Evolutionary conservation across 2,329 filamentous ascomycete species (phyloP).

Genomic region (Sporothrix inflata): DNA sequence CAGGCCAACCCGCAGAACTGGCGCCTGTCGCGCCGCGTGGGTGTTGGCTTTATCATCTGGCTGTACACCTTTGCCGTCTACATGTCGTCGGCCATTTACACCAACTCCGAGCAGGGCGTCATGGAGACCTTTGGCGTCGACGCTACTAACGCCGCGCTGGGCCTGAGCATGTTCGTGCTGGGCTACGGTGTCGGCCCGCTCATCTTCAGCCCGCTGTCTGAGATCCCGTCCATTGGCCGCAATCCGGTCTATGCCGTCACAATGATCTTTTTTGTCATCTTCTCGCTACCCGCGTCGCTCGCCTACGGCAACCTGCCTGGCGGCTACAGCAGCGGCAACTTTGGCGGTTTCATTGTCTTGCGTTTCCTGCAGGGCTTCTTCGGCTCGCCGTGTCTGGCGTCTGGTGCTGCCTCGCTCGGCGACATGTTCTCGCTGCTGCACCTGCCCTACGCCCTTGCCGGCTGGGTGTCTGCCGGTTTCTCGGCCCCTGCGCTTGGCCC

Average conservation of each 20-base stretch:
- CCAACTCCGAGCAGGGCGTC: slow-evolving; percentile 45
- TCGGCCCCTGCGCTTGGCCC: slow-evolving; percentile 64
- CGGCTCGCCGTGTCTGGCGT: slow-evolving; percentile 65
- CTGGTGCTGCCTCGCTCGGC: slow-evolving; percentile 65
- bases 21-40: slow-evolving; percentile 44
- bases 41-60: slow-evolving; percentile 46
- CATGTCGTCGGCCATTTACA: slow-evolving; percentile 47
- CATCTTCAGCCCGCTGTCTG: slow-evolving; percentile 54
- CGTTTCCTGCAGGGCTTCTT: slow-evolving; percentile 70
- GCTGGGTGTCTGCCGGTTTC: slow-evolving; percentile 61
- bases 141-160: slow-evolving; percentile 52
- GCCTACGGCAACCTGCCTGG: slow-evolving; percentile 38
- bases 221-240: slow-evolving; percentile 48
- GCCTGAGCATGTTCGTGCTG: slow-evolving; percentile 58
- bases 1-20: slow-evolving; percentile 57
- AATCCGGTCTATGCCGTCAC: slow-evolving; percentile 34
- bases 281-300: slow-evolving; percentile 49
- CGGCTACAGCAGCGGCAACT: slow-evolving; percentile 44
- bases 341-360: slow-evolving; percentile 64
- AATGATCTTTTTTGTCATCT: slow-evolving; percentile 33
- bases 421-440: slow-evolving; percentile 62
- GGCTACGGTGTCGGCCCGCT: slow-evolving; percentile 63
- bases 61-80: slow-evolving; percentile 57
- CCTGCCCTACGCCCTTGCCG: slow-evolving; percentile 76
- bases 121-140: slow-evolving; percentile 54